Evolutionary conservation across 257 asterid genomes (phyloP).

Genomic region (Solanum pimpinellifolium): DNA sequence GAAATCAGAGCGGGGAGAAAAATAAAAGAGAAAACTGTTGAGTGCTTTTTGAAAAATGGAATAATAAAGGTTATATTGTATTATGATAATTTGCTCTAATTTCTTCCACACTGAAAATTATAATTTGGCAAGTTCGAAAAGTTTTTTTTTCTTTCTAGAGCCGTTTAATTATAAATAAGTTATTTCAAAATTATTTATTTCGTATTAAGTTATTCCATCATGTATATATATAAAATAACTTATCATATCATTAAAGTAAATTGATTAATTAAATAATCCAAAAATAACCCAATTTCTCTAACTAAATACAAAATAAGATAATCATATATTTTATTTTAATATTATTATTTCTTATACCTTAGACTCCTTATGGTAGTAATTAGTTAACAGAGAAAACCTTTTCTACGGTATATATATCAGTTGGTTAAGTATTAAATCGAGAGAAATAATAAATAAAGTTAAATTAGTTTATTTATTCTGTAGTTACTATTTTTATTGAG

Average conservation of each 20-base stretch:
- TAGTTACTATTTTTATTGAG: background rate
- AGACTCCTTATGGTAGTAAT: no score
- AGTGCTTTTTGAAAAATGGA: background rate
- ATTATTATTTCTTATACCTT: no score
- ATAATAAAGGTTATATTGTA: background rate
- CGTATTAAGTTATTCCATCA: background rate
- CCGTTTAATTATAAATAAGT: no score
- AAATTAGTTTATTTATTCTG: background rate
- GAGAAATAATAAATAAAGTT: background rate
- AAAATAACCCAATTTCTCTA: background rate
- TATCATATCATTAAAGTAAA: no score
- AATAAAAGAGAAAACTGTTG: background rate
- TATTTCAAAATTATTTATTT: no score
- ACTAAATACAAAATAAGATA: no score
- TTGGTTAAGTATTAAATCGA: background rate
- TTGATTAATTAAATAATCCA: no score
- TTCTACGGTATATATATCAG: background rate
- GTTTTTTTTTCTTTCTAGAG: no score
- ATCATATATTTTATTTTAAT: fast-evolving
- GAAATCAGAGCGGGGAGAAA: background rate
- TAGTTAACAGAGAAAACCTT: background rate
- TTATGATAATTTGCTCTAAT: background rate
- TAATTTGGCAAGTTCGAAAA: background rate
- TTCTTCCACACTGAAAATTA: background rate
- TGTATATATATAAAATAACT: no score